Percentiles rank a stretch among this genome's conserved stretches.
Evolutionary conservation across 768 basidiomycete genomes (phyloP).

Genomic region (Macrocybe gigantea): DNA sequence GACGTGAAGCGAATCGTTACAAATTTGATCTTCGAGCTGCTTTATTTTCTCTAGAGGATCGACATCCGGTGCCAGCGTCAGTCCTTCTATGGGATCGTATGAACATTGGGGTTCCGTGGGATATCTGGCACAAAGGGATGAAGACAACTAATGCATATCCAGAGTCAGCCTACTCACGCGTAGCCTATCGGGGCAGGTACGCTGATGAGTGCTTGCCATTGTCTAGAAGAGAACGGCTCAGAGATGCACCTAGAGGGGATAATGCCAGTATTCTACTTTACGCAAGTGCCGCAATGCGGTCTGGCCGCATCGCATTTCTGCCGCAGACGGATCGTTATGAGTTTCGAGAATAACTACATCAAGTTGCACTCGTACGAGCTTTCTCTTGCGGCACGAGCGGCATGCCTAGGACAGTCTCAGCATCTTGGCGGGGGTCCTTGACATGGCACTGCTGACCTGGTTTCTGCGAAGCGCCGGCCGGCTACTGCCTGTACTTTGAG

Average conservation of each 20-base stretch:
- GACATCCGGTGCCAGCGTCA: conserved; percentile 68
- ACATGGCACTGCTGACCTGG: conserved; percentile 41
- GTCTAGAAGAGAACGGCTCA: conserved; percentile 33
- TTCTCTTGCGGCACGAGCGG: conserved; percentile 77
- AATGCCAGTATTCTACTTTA: conserved; percentile 43
- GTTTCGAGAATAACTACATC: neutral
- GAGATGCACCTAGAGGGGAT: neutral
- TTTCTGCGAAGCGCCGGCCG: conserved; percentile 74
- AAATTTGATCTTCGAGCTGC: conserved; percentile 71
- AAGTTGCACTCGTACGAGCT: conserved; percentile 49
- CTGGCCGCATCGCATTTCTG: conserved; percentile 89
- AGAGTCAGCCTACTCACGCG: conserved; percentile 43
- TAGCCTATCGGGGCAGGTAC: conserved; percentile 85
- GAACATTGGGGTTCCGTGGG: conserved; percentile 82
- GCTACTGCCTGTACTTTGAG: conserved; percentile 34
- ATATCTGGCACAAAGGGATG: conserved; percentile 42
- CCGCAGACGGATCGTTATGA: neutral
- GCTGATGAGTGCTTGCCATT: conserved; percentile 77
- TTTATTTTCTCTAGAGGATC: conserved; percentile 78
- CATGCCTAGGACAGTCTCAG: conserved; percentile 49
- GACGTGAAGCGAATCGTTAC: conserved; percentile 27
- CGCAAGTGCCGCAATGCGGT: conserved; percentile 80
- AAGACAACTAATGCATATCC: conserved; percentile 5
- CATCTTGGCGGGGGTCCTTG: neutral
- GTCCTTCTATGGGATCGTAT: conserved; percentile 83